phyloP scores from a whole-genome alignment of 805 yeast species.

The Pichia kluyveri region DNA sequence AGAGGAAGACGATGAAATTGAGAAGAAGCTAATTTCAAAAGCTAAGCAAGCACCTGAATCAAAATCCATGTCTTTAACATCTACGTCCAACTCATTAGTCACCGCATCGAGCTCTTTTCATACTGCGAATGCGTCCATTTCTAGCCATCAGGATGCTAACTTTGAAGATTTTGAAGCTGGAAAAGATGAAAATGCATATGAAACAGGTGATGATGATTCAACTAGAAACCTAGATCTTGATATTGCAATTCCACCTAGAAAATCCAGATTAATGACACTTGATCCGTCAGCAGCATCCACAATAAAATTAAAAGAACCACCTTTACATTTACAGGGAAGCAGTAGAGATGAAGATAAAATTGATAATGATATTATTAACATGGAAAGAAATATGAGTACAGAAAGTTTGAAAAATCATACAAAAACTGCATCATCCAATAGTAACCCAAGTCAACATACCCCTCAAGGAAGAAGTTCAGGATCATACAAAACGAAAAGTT shows the following conservation, averaged over 20 bases:
- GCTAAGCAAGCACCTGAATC: too few species aligned
- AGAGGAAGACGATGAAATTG: constrained; percentile 3
- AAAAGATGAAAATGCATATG: background rate
- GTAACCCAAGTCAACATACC: background rate
- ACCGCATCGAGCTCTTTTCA: constrained; percentile 11
- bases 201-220: background rate
- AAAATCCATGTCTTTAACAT: background rate
- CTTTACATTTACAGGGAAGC: background rate
- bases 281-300: background rate
- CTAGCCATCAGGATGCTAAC: background rate
- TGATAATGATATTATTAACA: background rate
- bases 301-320: background rate
- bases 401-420: background rate
- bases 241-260: background rate
- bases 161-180: background rate
- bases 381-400: background rate
- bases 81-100: constrained; percentile 7
- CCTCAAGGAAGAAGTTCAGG: background rate
- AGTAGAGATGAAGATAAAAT: background rate
- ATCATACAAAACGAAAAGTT: constrained; percentile 6
- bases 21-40: too few species aligned
- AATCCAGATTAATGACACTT: background rate
- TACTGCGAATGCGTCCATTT: constrained; percentile 6
- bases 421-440: background rate
- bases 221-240: background rate